phyloP scores from a whole-genome alignment of 805 yeast genomes.

The Monosporozyma siamensis region DNA sequence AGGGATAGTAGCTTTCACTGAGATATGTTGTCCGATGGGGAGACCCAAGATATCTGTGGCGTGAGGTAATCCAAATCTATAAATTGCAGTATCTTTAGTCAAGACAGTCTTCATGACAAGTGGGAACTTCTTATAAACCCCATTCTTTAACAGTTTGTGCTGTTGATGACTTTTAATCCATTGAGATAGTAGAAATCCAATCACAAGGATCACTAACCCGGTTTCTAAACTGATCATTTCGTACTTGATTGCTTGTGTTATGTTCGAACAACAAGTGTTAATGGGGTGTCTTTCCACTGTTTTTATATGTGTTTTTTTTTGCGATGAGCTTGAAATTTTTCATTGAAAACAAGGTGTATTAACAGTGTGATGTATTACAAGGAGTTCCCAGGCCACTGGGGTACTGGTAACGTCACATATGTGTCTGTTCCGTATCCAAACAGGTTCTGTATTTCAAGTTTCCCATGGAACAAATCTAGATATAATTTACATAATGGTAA shows the following conservation, averaged over 20 bases:
- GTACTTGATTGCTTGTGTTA: too few species aligned
- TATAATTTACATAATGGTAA: conserved; percentile 74
- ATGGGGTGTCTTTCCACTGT: too few species aligned
- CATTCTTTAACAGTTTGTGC: conserved; percentile 47
- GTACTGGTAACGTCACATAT: conserved; percentile 38
- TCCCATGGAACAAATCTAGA: conserved; percentile 64
- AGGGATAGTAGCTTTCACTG: conserved; percentile 57
- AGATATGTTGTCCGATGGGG: conserved; percentile 91
- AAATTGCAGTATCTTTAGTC: conserved; percentile 72
- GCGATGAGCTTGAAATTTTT: too few species aligned
- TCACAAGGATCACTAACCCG: neutral
- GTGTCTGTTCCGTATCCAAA: conserved; percentile 77
- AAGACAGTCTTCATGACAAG: conserved; percentile 66
- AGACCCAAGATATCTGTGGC: conserved; percentile 69
- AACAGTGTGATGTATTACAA: too few species aligned
- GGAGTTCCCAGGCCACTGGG: neutral
- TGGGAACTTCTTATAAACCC: conserved; percentile 68
- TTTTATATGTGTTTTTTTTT: neutral
- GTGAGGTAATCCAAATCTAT: conserved; percentile 75
- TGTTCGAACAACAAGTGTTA: too few species aligned
- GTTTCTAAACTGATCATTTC: neutral
- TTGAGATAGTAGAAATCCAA: neutral
- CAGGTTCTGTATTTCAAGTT: conserved; percentile 56
- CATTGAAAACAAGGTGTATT: too few species aligned
- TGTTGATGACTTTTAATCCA: neutral